Conservation (phyloP, 495 filamentous ascomycete species). For the Diplogelasinospora grovesii region DNA sequence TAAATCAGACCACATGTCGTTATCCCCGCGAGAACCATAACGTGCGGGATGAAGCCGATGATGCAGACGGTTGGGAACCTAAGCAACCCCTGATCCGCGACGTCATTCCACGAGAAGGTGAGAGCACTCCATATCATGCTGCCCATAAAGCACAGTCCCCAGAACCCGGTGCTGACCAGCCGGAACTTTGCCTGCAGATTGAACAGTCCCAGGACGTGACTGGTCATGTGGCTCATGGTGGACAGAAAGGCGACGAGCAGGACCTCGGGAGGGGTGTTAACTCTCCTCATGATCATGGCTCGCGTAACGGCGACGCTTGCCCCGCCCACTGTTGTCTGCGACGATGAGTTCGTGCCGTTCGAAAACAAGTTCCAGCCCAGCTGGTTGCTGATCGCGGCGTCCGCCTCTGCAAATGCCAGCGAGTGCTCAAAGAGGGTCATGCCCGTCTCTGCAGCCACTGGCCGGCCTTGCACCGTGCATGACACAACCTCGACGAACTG, state of each 20-base stretch:
- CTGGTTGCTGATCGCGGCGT: slow-evolving; percentile 71
- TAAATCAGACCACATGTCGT: slow-evolving; percentile 69
- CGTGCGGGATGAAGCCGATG: slow-evolving; percentile 88
- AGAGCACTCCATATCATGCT: slow-evolving; percentile 66
- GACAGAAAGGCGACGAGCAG: slow-evolving; percentile 83
- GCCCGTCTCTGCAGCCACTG: slow-evolving; percentile 74
- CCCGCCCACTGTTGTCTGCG: slow-evolving; percentile 34
- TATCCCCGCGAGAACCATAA: slow-evolving; percentile 76
- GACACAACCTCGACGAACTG: slow-evolving; percentile 84
- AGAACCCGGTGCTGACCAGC: slow-evolving; percentile 78
- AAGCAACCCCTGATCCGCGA: slow-evolving; percentile 45
- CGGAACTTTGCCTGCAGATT: slow-evolving; percentile 70
- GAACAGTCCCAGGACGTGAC: slow-evolving; percentile 72
- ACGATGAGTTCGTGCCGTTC: slow-evolving; percentile 28
- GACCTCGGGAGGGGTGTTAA: slow-evolving; percentile 85
- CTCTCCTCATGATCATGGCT: slow-evolving; percentile 50
- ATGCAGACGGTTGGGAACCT: slow-evolving; percentile 91
- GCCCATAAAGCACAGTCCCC: slow-evolving; percentile 82
- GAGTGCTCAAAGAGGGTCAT: slow-evolving; percentile 98
- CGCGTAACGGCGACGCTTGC: slow-evolving; percentile 43
- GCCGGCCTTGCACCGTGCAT: slow-evolving; percentile 82
- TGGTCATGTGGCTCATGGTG: slow-evolving; percentile 78
- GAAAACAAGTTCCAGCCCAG: slow-evolving; percentile 63
- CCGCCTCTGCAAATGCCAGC: slow-evolving; percentile 91
- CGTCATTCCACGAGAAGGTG: slow-evolving; percentile 49